These are phyloP conservation scores for Reutealis trisperma DNA, from an alignment of 345 rosid genomes.

Conservation along the genomic window DNA sequence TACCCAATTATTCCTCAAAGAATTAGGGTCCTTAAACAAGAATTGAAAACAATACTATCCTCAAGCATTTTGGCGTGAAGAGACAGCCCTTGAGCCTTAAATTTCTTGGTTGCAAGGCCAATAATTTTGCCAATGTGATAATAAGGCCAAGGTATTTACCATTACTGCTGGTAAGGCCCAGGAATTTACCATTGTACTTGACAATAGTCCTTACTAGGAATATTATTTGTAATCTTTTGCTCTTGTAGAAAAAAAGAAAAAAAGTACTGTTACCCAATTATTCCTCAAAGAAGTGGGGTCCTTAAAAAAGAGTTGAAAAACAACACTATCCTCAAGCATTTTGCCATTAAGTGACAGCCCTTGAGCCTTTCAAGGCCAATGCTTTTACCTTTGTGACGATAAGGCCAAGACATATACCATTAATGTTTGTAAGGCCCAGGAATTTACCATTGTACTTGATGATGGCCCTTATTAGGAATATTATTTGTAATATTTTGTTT, in stretches of 20 bases:
- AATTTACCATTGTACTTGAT: background rate
- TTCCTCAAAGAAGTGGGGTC: background rate
- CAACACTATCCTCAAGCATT: background rate
- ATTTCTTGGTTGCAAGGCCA: background rate
- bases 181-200: background rate
- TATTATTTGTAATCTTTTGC: conserved; percentile 3
- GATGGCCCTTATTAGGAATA: background rate
- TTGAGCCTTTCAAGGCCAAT: background rate
- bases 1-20: background rate
- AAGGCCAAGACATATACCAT: background rate
- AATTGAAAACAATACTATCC: background rate
- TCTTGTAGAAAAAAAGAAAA: background rate
- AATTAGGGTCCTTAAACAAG: background rate
- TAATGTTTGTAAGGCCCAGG: background rate
- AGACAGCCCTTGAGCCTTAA: background rate
- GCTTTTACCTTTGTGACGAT: background rate
- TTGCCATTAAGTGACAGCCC: background rate
- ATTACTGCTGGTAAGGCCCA: background rate
- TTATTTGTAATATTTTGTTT: conserved; percentile 6
- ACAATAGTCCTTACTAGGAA: background rate
- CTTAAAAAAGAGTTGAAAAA: background rate
- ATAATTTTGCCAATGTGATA: background rate
- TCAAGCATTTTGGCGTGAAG: background rate
- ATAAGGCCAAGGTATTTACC: background rate
- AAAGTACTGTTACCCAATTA: background rate